Base-by-base conservation (phyloP, 768 basidiomycete genomes). In the Neoboletus magnificus region DNA sequence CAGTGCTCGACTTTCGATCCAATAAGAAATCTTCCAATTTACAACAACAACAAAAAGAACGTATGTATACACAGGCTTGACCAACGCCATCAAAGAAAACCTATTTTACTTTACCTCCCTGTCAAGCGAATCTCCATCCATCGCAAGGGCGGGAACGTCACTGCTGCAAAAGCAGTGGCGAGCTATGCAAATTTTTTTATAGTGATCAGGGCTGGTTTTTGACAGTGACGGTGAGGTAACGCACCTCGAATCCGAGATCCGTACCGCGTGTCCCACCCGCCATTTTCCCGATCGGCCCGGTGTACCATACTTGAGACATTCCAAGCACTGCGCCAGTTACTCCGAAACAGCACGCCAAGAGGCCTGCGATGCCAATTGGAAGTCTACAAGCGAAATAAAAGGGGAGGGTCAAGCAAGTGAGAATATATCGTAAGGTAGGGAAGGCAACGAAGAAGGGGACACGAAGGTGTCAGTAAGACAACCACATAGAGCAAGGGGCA, bases 251-350 rank as follows among this genome's bases (percentile, higher is more conserved):
- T 32, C 82, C 82, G 30, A 83, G 71, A 61, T 83, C 82, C 1
- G 78, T 80, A 32, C 81, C 81, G 39, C 64, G 75, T 12, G 36
- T 23, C 3, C 64, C 72, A 13, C 79, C 79, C 5, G 79, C 76
- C 43, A 73, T 55, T 45, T 62, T 63, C 3, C 73, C 82, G 3
- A 82, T 61, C 0, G 80, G 81, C 1, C 82, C 82, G 1, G 74
- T 78, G 52, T 81, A 82, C 79, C 80, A 80, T 7, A 69, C 71
- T 55, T 79, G 74, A 9, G 81, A 75, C 82, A 83, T 83, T 2
- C 79, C 77, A 5, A 81, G 66, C 1, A 82, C 76, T 0, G 81
- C 80, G 1, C 79, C 79, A 0, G 64, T 75, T 5, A 77, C 74
- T 11, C 81, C 81, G 50, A 73, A 79, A 55, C 71, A 75, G 25